These are phyloP conservation scores for Vigna nakashimae DNA, from an alignment of 306 rosid species.

Conservation along the genomic window DNA sequence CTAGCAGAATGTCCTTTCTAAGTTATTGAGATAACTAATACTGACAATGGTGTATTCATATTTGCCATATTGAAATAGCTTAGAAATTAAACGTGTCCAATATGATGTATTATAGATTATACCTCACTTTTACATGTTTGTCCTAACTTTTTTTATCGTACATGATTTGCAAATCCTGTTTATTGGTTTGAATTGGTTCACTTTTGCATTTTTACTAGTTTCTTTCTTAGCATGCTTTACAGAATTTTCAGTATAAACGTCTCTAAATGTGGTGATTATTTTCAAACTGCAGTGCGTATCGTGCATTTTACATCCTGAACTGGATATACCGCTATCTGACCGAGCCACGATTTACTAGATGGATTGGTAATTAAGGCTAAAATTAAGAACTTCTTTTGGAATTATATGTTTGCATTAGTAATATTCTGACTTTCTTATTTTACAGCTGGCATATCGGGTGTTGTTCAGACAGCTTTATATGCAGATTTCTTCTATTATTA, in stretches of 20 bases:
- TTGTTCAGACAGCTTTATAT: conserved; percentile 92
- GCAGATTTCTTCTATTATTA: conserved; percentile 98
- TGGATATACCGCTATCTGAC: conserved; percentile 98
- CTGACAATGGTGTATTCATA: conserved; percentile 1
- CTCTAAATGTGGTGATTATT: conserved; percentile 16
- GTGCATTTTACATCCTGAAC: conserved; percentile 90
- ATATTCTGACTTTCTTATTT: conserved; percentile 39
- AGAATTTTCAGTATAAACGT: conserved; percentile 21
- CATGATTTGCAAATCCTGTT: conserved; percentile 20
- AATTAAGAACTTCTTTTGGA: conserved; percentile 14
- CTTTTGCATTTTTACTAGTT: conserved; percentile 12
- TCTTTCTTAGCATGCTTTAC: conserved; percentile 7
- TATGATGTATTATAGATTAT: conserved; percentile 11
- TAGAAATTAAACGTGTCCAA: conserved; percentile 1
- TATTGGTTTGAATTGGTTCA: conserved; percentile 5
- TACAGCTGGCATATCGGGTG: conserved; percentile 83
- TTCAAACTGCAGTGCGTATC: conserved; percentile 82
- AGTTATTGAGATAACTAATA: not conserved
- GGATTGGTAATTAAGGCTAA: conserved; percentile 71
- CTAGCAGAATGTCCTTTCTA: conserved; percentile 19
- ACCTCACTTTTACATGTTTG: not conserved
- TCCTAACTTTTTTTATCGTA: conserved; percentile 7
- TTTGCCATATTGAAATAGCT: conserved; percentile 7
- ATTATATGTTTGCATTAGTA: not conserved
- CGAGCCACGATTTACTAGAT: conserved; percentile 68